Evolutionary conservation across 129 eudicot species (phyloP).

Genomic region (Chrysanthemum makinoi): DNA sequence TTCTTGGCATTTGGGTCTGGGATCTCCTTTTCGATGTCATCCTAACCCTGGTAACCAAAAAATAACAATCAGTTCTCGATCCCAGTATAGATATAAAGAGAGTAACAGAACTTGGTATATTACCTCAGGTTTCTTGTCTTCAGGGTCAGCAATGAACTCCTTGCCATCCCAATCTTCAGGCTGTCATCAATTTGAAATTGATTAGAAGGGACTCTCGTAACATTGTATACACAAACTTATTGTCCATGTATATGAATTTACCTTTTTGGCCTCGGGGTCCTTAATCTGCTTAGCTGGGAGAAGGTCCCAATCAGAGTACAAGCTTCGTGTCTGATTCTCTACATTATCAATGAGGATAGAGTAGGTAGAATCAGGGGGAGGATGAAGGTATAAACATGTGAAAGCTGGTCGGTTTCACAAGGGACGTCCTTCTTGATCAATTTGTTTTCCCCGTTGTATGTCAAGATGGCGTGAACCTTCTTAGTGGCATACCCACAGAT

Average conservation of each 20-base stretch:
- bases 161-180: conserved; percentile 99
- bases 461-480: conserved; percentile 95
- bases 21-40: conserved; percentile 81
- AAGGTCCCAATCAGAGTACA: conserved; percentile 92
- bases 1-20: conserved; percentile 16
- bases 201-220: too few relatives aligned
- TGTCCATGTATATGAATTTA: conserved; percentile 10
- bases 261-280: conserved; percentile 97
- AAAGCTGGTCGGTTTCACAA: conserved; percentile 91
- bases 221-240: not conserved
- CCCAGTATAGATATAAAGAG: not conserved
- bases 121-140: conserved; percentile 98
- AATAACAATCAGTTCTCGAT: not conserved
- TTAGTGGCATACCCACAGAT: conserved; percentile 93
- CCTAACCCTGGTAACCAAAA: conserved; percentile 61
- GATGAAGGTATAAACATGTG: conserved; percentile 90
- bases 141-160: conserved; percentile 89
- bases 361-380: conserved; percentile 96
- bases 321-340: conserved; percentile 88
- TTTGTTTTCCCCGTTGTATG: conserved; percentile 76
- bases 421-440: conserved; percentile 96
- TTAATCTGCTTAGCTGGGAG: conserved; percentile 87
- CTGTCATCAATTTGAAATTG: conserved; percentile 29
- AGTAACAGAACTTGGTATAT: not conserved
- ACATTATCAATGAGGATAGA: conserved; percentile 80